phyloP scores from a whole-genome alignment of 1,284 basidiomycete species.

The Dichomitus squalens region DNA sequence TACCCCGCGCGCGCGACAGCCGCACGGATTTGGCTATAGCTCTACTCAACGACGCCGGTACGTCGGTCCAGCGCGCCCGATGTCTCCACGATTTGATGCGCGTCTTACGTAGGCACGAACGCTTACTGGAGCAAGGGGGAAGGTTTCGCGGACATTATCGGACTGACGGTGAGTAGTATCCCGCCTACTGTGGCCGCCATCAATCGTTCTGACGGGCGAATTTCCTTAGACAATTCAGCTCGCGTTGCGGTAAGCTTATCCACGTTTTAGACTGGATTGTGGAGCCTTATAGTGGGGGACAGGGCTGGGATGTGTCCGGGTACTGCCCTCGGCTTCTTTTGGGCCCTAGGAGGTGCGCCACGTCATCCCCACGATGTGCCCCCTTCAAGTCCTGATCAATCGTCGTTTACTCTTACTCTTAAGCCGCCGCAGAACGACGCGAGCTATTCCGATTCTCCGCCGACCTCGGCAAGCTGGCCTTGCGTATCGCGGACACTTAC shows the following conservation, averaged over 20 bases:
- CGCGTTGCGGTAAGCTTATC: constrained; percentile 51
- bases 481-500: constrained; percentile 63
- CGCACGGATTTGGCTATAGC: constrained; percentile 62
- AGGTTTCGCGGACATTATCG: constrained; percentile 62
- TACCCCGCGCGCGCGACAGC: constrained; percentile 60
- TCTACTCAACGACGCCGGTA: constrained; percentile 68
- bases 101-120: constrained; percentile 48
- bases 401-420: background rate
- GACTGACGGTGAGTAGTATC: constrained; percentile 54
- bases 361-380: background rate
- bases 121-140: constrained; percentile 68
- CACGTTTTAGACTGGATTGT: background rate
- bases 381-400: too few species aligned
- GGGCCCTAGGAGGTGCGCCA: constrained; percentile 60
- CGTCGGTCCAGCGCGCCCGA: constrained; percentile 11
- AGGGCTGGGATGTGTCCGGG: constrained; percentile 70
- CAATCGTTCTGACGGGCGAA: background rate
- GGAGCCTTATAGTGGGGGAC: constrained; percentile 2
- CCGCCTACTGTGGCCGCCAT: constrained; percentile 5
- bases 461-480: constrained; percentile 65
- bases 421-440: constrained; percentile 59
- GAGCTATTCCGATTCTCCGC: constrained; percentile 67
- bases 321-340: constrained; percentile 69
- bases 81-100: constrained; percentile 10
- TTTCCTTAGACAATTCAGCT: constrained; percentile 60